Base-by-base conservation (phyloP, 228 moss, liverwort and hornwort genomes). In the Sphagnum fallax region DNA sequence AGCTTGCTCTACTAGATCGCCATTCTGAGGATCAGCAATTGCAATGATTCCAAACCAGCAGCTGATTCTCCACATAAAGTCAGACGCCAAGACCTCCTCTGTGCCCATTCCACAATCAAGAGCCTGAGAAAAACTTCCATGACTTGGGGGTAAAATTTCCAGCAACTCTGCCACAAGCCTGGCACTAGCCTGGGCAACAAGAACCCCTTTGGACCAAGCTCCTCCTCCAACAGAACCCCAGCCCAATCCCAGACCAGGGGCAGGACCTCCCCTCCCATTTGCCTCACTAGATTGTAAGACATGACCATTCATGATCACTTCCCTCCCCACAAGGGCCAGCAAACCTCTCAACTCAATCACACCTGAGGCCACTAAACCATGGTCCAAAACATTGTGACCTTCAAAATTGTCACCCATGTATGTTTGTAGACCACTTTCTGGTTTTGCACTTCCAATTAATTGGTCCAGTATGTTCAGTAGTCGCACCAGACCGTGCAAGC, bases 161-260 rank as follows among this genome's bases (percentile, higher is more conserved):
- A 90, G 70, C 61, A 98, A 70, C 50, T 65, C 76, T 63, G 88
- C 60, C n/a, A 77, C 80, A 77, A 98, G 83, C 68, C 79, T 85
- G 47, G 90, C 85, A 67, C 82, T 89, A 70, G 85, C 70, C 77
- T 90, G 88, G 49, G 87, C 85, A 74, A 89, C 77, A 57, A 94
- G 60, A 51, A 80, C 76, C 73, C 82, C 75, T 52, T 77, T 89
- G 13, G 91, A 89, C 89, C 94, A 98, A 55, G 85, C 75, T 50
- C 98, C 98, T 74, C 94, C 94, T 52, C 82, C 72, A 6, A 77
- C 60, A 14, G 87, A 79, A 62, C 98, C 98, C 98, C 98, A 98
- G 49, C 98, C 98, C 50, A 92, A 69, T 47, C 83, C 92, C 65
- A 94, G 68, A 52, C 98, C 98, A 16, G 98, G 98, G 13, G 98